These are phyloP conservation scores for Calonectria crousiana DNA, from an alignment of 2,329 filamentous ascomycete species.

Conservation along the genomic window DNA sequence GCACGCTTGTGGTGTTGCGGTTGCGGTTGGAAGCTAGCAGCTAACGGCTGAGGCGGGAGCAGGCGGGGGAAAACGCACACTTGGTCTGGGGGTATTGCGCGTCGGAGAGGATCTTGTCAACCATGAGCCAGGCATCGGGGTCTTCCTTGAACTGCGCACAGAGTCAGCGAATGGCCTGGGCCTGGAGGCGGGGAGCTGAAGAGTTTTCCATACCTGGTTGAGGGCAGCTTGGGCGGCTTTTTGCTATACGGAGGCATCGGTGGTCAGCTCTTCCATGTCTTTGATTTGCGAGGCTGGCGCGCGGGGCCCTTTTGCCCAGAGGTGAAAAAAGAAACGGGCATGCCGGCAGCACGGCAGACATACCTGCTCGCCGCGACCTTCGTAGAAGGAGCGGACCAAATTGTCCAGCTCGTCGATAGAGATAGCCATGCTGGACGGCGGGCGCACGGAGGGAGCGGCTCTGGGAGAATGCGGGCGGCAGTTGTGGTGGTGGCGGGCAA, in stretches of 20 bases:
- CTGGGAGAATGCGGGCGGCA: slow-evolving; percentile 39
- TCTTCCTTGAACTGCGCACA: slow-evolving; percentile 92
- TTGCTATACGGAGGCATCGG: slow-evolving; percentile 74
- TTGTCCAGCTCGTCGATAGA: slow-evolving; percentile 95
- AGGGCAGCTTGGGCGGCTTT: slow-evolving; percentile 93
- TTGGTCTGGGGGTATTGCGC: slow-evolving; percentile 96
- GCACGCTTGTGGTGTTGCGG: neutral
- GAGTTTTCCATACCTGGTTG: slow-evolving; percentile 79
- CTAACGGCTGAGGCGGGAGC: slow-evolving; percentile 28
- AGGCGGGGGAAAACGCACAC: slow-evolving; percentile 69
- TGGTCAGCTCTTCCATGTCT: slow-evolving; percentile 31
- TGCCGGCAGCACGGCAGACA: slow-evolving; percentile 45
- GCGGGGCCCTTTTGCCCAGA: slow-evolving; percentile 15
- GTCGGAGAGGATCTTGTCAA: slow-evolving; percentile 95
- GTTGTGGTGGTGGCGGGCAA: slow-evolving; percentile 43
- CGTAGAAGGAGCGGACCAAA: slow-evolving; percentile 97
- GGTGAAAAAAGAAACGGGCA: slow-evolving; percentile 30
- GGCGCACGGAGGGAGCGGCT: slow-evolving; percentile 44
- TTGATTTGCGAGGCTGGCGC: slow-evolving; percentile 32
- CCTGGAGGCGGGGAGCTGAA: neutral
- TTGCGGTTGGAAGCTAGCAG: neutral
- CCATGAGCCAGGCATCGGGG: slow-evolving; percentile 96
- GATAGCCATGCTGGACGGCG: slow-evolving; percentile 67
- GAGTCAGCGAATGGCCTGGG: slow-evolving; percentile 30
- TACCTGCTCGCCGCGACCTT: slow-evolving; percentile 94